phyloP scores from a whole-genome alignment of 2,329 filamentous ascomycete species.

The Calonectria ilicicola region DNA sequence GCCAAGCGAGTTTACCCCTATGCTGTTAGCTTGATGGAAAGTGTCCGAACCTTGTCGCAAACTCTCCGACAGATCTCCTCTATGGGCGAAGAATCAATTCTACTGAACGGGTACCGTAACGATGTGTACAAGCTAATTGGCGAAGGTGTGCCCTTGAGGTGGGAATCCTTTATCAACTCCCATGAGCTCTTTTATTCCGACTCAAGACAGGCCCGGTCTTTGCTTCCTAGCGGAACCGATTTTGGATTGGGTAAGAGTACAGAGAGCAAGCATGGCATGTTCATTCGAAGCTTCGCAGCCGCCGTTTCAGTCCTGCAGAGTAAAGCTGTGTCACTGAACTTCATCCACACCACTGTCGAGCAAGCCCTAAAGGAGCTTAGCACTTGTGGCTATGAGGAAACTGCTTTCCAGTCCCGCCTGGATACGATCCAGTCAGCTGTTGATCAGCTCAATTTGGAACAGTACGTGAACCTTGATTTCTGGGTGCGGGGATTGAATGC shows the following conservation, averaged over 20 bases:
- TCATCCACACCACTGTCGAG: conserved; percentile 84
- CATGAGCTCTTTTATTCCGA: conserved; percentile 84
- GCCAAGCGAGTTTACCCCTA: conserved; percentile 99
- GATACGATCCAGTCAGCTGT: conserved; percentile 91
- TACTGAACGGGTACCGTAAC: conserved; percentile 92
- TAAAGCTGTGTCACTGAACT: conserved; percentile 83
- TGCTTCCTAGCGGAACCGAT: conserved; percentile 53
- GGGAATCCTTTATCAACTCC: conserved; percentile 98
- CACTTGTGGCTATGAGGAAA: conserved; percentile 83
- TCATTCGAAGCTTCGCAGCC: conserved; percentile 91
- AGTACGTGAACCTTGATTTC: conserved; percentile 90
- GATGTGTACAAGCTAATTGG: conserved; percentile 86
- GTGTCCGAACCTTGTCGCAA: conserved; percentile 91
- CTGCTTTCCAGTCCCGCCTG: conserved; percentile 83
- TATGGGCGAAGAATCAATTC: conserved; percentile 88
- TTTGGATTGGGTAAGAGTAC: conserved; percentile 64
- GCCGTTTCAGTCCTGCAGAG: conserved; percentile 89
- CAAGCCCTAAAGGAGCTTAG: conserved; percentile 86
- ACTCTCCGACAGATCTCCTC: conserved; percentile 85
- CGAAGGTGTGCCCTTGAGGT: conserved; percentile 90
- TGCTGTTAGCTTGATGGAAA: conserved; percentile 98
- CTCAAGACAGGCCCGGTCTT: conserved; percentile 58
- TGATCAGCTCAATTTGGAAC: conserved; percentile 95
- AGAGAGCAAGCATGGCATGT: conserved; percentile 96
- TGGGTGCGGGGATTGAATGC: conserved; percentile 92